Evolutionary conservation across 768 basidiomycete genomes (phyloP).

Genomic region (Naematelia encephala): DNA sequence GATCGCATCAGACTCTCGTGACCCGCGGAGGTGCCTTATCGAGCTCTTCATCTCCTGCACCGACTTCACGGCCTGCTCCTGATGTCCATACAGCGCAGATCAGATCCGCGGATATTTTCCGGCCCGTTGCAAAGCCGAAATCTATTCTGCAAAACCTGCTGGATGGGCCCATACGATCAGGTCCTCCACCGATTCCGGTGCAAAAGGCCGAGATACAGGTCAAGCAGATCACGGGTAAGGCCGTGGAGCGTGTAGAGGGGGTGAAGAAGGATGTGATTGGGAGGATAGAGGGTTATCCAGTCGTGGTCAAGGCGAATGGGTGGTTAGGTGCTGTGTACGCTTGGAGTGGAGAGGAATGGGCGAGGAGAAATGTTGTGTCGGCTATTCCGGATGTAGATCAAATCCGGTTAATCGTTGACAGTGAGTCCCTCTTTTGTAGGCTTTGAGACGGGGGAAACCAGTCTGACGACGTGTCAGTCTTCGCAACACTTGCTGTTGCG

Average conservation of each 20-base stretch:
- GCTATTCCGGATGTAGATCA: constrained; percentile 11
- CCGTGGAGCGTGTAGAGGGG: constrained; percentile 15
- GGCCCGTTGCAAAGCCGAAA: constrained; percentile 21
- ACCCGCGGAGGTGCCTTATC: constrained; percentile 13
- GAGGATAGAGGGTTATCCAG: constrained; percentile 22
- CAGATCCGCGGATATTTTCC: constrained; percentile 39
- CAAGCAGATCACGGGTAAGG: constrained; percentile 11
- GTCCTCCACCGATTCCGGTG: constrained; percentile 18
- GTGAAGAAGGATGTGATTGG: constrained; percentile 23
- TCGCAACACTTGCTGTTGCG: constrained; percentile 35
- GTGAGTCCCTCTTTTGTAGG: constrained; percentile 18
- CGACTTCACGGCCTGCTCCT: constrained; percentile 10
- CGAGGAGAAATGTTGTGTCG: constrained; percentile 13
- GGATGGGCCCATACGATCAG: constrained; percentile 27
- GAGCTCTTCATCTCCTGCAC: background rate
- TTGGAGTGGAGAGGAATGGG: constrained; percentile 36
- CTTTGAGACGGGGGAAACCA: background rate
- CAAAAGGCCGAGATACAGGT: constrained; percentile 17
- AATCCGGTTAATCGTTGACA: constrained; percentile 25
- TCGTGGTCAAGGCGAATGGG: constrained; percentile 22
- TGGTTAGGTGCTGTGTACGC: constrained; percentile 13
- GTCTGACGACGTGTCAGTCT: constrained; percentile 20
- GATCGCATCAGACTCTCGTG: constrained; percentile 18
- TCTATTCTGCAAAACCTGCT: constrained; percentile 21
- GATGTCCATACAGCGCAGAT: constrained; percentile 31